Percentiles rank a stretch among this genome's conserved stretches.
These are phyloP conservation scores for Staphylotrichum tortipilum DNA, from an alignment of 495 filamentous ascomycete species.

Conservation along the genomic window DNA sequence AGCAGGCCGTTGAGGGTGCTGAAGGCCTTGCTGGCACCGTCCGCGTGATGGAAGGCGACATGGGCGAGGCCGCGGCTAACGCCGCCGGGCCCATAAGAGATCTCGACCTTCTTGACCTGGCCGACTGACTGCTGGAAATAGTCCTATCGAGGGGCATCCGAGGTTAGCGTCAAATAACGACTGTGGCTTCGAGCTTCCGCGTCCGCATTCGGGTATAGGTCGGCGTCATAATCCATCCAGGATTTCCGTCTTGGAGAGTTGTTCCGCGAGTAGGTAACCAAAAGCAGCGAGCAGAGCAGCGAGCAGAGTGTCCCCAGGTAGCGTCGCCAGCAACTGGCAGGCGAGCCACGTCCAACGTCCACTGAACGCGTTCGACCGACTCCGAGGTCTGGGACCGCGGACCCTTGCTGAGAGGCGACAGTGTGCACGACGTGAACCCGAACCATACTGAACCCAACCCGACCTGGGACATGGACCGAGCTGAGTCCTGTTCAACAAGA, in stretches of 20 bases:
- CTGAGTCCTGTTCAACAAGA: not conserved
- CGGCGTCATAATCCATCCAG: slow-evolving; percentile 12
- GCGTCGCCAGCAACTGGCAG: slow-evolving; percentile 22
- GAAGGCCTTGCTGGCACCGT: slow-evolving; percentile 72
- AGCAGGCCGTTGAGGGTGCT: slow-evolving; percentile 75
- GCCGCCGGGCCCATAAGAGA: slow-evolving; percentile 89
- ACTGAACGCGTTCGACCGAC: slow-evolving; percentile 14
- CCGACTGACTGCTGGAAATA: slow-evolving; percentile 87
- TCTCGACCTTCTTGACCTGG: slow-evolving; percentile 74
- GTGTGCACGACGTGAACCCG: slow-evolving; percentile 8
- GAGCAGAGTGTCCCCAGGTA: slow-evolving; percentile 14
- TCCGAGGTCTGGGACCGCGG: slow-evolving; percentile 2
- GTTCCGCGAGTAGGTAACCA: slow-evolving; percentile 3
- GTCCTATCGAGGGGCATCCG: slow-evolving; percentile 58
- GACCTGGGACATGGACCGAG: slow-evolving; percentile 1
- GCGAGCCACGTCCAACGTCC: slow-evolving; percentile 16
- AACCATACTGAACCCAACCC: slow-evolving; percentile 4
- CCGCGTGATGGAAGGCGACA: slow-evolving; percentile 59
- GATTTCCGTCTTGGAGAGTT: not conserved
- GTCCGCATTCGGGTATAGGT: slow-evolving; percentile 15
- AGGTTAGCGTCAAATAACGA: slow-evolving; percentile 29
- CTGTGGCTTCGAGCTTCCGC: not conserved
- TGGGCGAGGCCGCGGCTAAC: slow-evolving; percentile 78
- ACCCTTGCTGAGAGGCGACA: slow-evolving; percentile 5
- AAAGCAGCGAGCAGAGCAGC: slow-evolving; percentile 31